These are phyloP conservation scores for Amanita inopinata DNA, from an alignment of 768 basidiomycete genomes.

Conservation along the genomic window DNA sequence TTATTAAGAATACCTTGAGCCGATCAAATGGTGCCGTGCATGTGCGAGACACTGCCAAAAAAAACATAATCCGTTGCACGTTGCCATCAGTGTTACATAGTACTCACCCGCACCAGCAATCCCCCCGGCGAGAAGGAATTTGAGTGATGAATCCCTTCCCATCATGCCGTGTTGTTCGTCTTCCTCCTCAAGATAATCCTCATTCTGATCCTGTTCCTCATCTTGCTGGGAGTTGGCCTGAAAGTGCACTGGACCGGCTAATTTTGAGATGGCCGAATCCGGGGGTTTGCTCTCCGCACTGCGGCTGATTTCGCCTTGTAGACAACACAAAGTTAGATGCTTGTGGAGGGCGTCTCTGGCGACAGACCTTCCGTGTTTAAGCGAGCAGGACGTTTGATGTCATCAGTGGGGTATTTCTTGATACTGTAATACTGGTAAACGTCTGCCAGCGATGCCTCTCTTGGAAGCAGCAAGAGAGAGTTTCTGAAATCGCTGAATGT, in stretches of 20 bases:
- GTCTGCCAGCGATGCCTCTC: constrained; percentile 71
- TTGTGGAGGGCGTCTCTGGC: constrained; percentile 3
- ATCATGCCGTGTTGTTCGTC: constrained; percentile 53
- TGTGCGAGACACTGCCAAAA: constrained; percentile 92
- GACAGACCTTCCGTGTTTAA: constrained; percentile 73
- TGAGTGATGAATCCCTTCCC: constrained; percentile 65
- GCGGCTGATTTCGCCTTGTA: constrained; percentile 64
- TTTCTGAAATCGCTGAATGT: constrained; percentile 83
- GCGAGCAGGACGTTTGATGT: constrained; percentile 68
- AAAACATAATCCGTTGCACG: no score
- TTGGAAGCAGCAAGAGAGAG: constrained; percentile 80
- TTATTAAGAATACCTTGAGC: constrained; percentile 93
- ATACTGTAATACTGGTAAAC: constrained; percentile 81
- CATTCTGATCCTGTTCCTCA: constrained; percentile 30
- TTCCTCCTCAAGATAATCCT: constrained; percentile 45
- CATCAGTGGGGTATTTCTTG: constrained; percentile 56
- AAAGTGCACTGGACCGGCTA: constrained; percentile 12
- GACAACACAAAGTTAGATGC: constrained; percentile 5
- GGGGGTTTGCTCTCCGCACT: constrained; percentile 68
- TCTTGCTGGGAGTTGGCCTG: constrained; percentile 27
- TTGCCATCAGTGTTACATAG: constrained; percentile 34
- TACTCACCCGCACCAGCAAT: constrained; percentile 83
- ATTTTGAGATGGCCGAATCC: constrained; percentile 14
- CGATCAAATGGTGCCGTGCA: constrained; percentile 98
- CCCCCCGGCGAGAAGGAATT: constrained; percentile 90